Conservation (phyloP, 352 stramenopile genomes). For the Plasmopara muralis region DNA sequence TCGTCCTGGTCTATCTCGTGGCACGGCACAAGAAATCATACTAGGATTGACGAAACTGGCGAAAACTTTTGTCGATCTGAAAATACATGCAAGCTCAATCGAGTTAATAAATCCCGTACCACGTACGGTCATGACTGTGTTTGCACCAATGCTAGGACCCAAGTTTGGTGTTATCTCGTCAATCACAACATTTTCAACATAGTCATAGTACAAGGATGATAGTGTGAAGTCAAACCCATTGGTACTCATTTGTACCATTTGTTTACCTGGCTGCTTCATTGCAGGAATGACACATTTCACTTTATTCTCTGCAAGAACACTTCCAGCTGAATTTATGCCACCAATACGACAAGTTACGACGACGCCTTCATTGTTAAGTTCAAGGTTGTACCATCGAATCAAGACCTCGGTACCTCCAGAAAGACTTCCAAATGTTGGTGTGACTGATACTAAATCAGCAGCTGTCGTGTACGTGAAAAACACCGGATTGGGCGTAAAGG, state of each 20-base stretch:
- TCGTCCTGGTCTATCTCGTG: conserved; percentile 43
- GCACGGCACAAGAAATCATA: conserved; percentile 55
- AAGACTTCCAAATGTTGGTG: conserved; percentile 40
- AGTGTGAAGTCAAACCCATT: conserved; percentile 51
- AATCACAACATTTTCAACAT: conserved; percentile 37
- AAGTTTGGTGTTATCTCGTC: conserved; percentile 40
- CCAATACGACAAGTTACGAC: conserved; percentile 47
- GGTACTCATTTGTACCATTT: conserved; percentile 47
- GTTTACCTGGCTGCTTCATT: conserved; percentile 14
- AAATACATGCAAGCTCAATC: conserved; percentile 46
- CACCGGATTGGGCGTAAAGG: conserved; percentile 49
- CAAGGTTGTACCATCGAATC: conserved; percentile 51
- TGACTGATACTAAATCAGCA: conserved; percentile 46
- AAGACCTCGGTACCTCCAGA: conserved; percentile 47
- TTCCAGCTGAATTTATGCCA: conserved; percentile 14
- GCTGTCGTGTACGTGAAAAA: conserved; percentile 76
- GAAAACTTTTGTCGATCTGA: conserved; percentile 28
- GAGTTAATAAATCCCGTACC: conserved; percentile 59
- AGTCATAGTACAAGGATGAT: conserved; percentile 41
- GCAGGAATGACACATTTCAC: conserved; percentile 45
- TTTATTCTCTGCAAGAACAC: conserved; percentile 27
- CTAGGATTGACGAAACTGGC: conserved; percentile 42
- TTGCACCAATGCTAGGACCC: conserved; percentile 44
- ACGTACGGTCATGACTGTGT: conserved; percentile 56
- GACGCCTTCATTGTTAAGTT: conserved; percentile 28